Percentiles rank a stretch among this genome's conserved stretches.
phyloP scores from a whole-genome alignment of 1,139 yeast genomes.

The Saccharomyces hybrid region DNA sequence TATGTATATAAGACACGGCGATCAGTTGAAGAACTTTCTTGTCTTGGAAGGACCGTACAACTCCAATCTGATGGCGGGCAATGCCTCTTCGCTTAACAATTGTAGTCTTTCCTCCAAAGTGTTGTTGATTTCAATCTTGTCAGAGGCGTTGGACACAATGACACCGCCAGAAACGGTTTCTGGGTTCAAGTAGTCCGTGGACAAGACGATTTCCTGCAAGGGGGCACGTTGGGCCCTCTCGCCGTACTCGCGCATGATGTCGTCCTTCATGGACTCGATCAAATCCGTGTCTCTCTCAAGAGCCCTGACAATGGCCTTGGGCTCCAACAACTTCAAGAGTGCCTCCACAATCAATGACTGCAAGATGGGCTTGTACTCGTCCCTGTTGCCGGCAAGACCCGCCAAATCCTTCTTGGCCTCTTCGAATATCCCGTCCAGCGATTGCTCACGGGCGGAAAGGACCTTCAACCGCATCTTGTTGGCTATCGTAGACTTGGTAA shows the following conservation, averaged over 20 bases:
- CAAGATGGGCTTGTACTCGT: slow-evolving; percentile 62
- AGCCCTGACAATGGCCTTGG: slow-evolving; percentile 53
- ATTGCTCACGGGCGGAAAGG: slow-evolving; percentile 77
- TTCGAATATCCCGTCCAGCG: slow-evolving; percentile 65
- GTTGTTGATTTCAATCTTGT: slow-evolving; percentile 84
- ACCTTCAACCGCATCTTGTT: slow-evolving; percentile 91
- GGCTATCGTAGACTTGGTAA: slow-evolving; percentile 87
- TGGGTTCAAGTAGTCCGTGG: slow-evolving; percentile 51
- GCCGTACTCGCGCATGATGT: slow-evolving; percentile 57
- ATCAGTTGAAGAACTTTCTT: slow-evolving; percentile 83
- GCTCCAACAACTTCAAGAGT: slow-evolving; percentile 65
- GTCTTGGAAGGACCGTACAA: slow-evolving; percentile 80
- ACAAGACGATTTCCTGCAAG: slow-evolving; percentile 49
- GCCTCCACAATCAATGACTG: slow-evolving; percentile 81
- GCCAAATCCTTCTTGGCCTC: slow-evolving; percentile 59
- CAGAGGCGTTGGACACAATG: slow-evolving; percentile 56
- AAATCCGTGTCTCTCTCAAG: slow-evolving; percentile 57
- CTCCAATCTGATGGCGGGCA: slow-evolving; percentile 88
- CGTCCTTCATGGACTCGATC: slow-evolving; percentile 43
- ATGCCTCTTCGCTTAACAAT: slow-evolving; percentile 71
- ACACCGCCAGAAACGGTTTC: slow-evolving; percentile 76
- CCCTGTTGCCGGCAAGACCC: slow-evolving; percentile 42
- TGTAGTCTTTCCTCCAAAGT: slow-evolving; percentile 90
- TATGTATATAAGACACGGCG: background rate
- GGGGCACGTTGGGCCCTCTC: slow-evolving; percentile 56